phyloP scores from a whole-genome alignment of 2,329 filamentous ascomycete species.

The Colletotrichum spaethianum region DNA sequence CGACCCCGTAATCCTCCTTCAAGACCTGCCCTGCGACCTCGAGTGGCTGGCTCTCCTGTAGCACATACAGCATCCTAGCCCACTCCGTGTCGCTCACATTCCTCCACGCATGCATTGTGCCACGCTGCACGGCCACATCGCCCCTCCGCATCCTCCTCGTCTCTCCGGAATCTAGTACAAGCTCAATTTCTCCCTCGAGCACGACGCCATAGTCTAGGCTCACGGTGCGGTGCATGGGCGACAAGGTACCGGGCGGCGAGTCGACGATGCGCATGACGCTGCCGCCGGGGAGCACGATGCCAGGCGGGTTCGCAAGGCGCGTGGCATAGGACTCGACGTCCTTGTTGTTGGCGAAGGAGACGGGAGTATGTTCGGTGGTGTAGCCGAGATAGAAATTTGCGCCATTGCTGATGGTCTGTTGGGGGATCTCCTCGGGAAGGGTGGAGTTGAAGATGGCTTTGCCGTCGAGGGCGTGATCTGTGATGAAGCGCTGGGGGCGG shows the following conservation, averaged over 20 bases:
- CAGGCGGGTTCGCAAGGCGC: conserved; percentile 45
- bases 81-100: conserved; percentile 60
- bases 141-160: conserved; percentile 61
- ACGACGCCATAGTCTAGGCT: conserved; percentile 70
- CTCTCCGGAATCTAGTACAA: conserved; percentile 66
- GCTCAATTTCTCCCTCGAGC: conserved; percentile 67
- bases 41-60: conserved; percentile 47
- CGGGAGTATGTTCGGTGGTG: conserved; percentile 46
- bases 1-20: conserved; percentile 42
- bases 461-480: conserved; percentile 52
- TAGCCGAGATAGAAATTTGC: conserved; percentile 47
- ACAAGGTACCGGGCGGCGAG: conserved; percentile 56
- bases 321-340: conserved; percentile 46
- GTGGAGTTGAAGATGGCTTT: conserved; percentile 52
- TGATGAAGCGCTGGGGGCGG: conserved; percentile 48
- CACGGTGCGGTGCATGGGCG: conserved; percentile 66
- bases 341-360: conserved; percentile 39
- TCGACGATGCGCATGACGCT: conserved; percentile 64
- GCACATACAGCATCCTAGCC: conserved; percentile 60
- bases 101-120: conserved; percentile 68
- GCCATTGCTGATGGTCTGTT: conserved; percentile 39
- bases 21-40: conserved; percentile 31
- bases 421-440: conserved; percentile 44
- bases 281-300: conserved; percentile 52
- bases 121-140: conserved; percentile 69